Percentiles rank a stretch among this genome's conserved stretches.
phyloP scores from a whole-genome alignment of 306 rosid species.

The apple (Malus domestica) region ASM211411v1 NC_041803.1:5840501-5841000 shows the following conservation, averaged over 20 bases:
- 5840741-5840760: neutral
- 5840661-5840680: neutral
- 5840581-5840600: slow-evolving; percentile 4
- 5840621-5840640: slow-evolving; percentile 47
- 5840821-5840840: slow-evolving; percentile 88
- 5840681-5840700: neutral
- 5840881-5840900: neutral
- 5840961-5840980: slow-evolving; percentile 1
- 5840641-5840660: slow-evolving; percentile 69
- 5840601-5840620: slow-evolving; percentile 36
- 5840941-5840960: neutral
- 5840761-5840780: neutral
- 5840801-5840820: slow-evolving; percentile 78
- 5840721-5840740: neutral
- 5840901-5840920: slow-evolving; percentile 4
- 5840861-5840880: slow-evolving; percentile 58
- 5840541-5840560: neutral
- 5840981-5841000: slow-evolving; percentile 48
- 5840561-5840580: neutral
- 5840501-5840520: neutral
- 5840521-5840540: neutral
- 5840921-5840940: neutral
- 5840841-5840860: slow-evolving; percentile 81
- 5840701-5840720: neutral
- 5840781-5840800: slow-evolving; percentile 71